Percentiles rank a stretch among this genome's conserved stretches.
Evolutionary conservation across 805 yeast genomes (phyloP).

Genomic region (Lachancea quebecensis): DNA sequence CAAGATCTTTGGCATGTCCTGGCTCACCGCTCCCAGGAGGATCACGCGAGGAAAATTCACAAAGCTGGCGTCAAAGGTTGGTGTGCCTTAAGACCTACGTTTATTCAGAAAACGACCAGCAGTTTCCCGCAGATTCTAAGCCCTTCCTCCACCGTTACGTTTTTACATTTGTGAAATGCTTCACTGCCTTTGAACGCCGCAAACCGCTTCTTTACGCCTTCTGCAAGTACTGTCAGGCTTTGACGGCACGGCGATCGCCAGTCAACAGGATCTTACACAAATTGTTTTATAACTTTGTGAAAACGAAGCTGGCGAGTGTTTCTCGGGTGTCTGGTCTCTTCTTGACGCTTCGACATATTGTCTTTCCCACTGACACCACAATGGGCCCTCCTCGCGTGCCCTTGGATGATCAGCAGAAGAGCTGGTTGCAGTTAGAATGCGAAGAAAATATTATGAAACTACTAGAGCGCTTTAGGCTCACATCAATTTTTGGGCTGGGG

Average conservation of each 20-base stretch:
- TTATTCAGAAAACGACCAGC: neutral
- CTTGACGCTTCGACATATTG: slow-evolving; percentile 29
- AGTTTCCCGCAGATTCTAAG: neutral
- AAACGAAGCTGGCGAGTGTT: slow-evolving; percentile 12
- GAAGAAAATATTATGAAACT: slow-evolving; percentile 22
- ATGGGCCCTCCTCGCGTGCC: slow-evolving; percentile 42
- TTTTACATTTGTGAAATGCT: slow-evolving; percentile 12
- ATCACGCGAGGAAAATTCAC: neutral
- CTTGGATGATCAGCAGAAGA: slow-evolving; percentile 36
- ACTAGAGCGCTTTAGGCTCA: slow-evolving; percentile 13
- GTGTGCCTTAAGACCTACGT: neutral
- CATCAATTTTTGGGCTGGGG: slow-evolving; percentile 16
- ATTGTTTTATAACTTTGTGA: slow-evolving; percentile 15
- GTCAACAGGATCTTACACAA: slow-evolving; percentile 18
- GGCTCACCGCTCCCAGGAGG: neutral
- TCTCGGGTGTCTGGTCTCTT: slow-evolving; percentile 19
- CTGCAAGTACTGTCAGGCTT: slow-evolving; percentile 17
- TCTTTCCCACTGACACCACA: slow-evolving; percentile 45
- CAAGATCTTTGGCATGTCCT: neutral
- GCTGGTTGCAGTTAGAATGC: slow-evolving; percentile 13
- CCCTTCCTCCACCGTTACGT: slow-evolving; percentile 12
- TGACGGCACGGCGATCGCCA: slow-evolving; percentile 10
- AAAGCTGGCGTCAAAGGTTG: neutral
- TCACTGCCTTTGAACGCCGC: slow-evolving; percentile 9
- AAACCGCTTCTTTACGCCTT: slow-evolving; percentile 32